Evolutionary conservation across 23 red algal species (phyloP), one percentile per base, ranked within the genome.

Genomic region (Gracilaria gracilis): DNA sequence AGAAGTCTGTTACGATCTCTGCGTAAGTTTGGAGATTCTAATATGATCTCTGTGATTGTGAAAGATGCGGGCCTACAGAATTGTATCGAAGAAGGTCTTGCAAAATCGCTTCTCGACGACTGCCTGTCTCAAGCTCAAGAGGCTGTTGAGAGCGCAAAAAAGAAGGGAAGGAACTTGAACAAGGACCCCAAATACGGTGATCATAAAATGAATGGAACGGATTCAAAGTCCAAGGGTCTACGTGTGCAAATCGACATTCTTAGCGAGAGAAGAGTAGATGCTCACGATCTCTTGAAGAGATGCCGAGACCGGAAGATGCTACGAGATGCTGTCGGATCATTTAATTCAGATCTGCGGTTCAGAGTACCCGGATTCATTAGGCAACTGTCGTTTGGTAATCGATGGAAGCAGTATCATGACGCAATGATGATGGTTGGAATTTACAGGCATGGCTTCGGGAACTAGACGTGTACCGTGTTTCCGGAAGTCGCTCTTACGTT

Each of bases 381-480:
- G 46, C 59, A 80, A 14, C 87, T 80, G 12, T 53, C 91, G 25
- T 94, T 91, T 51, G 74, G 61, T 37, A 81, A 93, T 32, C 79
- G 81, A 39, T 98, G 96, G 96, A 93, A 87, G 54, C 50, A 84
- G 35, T 57, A 87, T 31, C 61, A 87, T 82, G 96, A 98, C 71
- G 91, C 96, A 65, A 94, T 94, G 91, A 73, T 98, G 9, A 29
- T 98, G 24, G 87, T 98, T 19, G 96, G 96, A 3, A 83, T 95
- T 62, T 92, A 91, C 36, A 84, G 89, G 61, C 91, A 98, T 72
- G 96, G 96, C 1, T 86, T 95, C 46, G 96, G 96, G 14, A 98
- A 98, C 89, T 98, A 86, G 91, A 85, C 88, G n/a, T n/a, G n/a
- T n/a, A n/a, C n/a, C n/a, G n/a, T n/a, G n/a, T n/a, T n/a, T n/a